Evolutionary conservation across 768 basidiomycete species (phyloP).

Genomic region (Psilocybe subaeruginosa): DNA sequence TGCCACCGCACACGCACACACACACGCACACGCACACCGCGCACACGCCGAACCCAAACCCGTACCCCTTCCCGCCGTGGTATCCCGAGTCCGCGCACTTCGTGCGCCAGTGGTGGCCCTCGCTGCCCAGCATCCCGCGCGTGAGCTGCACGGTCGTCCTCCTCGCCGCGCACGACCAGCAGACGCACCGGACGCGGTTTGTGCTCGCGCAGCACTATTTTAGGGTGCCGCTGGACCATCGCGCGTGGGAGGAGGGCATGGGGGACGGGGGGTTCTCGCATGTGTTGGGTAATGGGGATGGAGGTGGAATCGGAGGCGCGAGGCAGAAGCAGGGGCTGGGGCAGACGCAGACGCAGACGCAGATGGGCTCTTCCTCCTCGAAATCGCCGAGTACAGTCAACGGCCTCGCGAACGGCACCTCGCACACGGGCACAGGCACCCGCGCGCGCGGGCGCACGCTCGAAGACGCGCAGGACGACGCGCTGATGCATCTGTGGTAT

Average conservation of each 20-base stretch:
- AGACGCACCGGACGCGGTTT: constrained; percentile 60
- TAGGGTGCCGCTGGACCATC: constrained; percentile 57
- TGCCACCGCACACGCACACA: neutral
- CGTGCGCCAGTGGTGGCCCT: constrained; percentile 83
- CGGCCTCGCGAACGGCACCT: neutral
- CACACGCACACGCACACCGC: neutral
- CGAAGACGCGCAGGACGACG: constrained; percentile 42
- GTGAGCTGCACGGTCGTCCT: constrained; percentile 76
- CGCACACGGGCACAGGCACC: neutral
- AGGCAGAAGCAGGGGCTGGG: neutral
- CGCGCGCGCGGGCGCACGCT: neutral
- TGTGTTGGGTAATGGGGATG: constrained; percentile 5
- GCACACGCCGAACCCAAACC: constrained; percentile 41
- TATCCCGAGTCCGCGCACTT: constrained; percentile 77
- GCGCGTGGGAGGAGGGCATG: constrained; percentile 28
- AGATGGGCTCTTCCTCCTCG: too few species aligned
- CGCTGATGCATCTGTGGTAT: constrained; percentile 72
- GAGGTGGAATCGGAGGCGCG: constrained; percentile 16
- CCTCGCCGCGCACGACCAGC: constrained; percentile 63
- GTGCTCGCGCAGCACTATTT: constrained; percentile 81
- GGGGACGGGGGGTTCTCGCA: neutral
- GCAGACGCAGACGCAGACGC: too few species aligned
- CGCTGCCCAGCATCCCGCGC: constrained; percentile 60
- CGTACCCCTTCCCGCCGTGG: constrained; percentile 70
- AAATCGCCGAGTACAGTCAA: neutral